Percentiles rank a stretch among this genome's conserved stretches.
phyloP scores from a whole-genome alignment of 805 yeast species.

The Candida nemodendra region DNA sequence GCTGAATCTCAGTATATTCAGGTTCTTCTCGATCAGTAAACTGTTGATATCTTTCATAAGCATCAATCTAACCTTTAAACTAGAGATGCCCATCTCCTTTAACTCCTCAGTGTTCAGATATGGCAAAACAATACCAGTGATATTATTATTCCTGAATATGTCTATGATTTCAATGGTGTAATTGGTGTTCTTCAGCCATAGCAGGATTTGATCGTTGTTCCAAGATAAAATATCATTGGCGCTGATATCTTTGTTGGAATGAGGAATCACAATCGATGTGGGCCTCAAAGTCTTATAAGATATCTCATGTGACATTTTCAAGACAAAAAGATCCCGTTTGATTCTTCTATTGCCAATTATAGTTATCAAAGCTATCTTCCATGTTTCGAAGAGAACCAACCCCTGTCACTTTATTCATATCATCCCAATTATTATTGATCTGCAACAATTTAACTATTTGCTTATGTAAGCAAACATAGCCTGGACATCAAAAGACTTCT shows the following conservation, averaged over 20 bases:
- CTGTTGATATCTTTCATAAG: conserved; percentile 61
- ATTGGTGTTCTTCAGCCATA: conserved; percentile 29
- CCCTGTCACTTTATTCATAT: too few relatives aligned
- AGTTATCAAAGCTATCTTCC: too few relatives aligned
- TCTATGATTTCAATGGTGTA: conserved; percentile 26
- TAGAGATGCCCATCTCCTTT: conserved; percentile 63
- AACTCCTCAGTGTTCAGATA: conserved; percentile 69
- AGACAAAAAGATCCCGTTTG: too few relatives aligned
- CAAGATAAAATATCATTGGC: conserved; percentile 27
- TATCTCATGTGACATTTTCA: conserved; percentile 4
- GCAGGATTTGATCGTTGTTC: conserved; percentile 31
- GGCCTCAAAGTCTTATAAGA: conserved; percentile 14
- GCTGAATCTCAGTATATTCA: conserved; percentile 15
- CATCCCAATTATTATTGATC: too few relatives aligned
- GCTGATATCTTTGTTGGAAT: conserved; percentile 15
- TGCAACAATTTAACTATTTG: too few relatives aligned
- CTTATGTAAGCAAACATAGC: too few relatives aligned
- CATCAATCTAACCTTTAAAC: conserved; percentile 53
- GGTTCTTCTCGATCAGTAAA: conserved; percentile 40
- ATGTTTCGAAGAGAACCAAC: too few relatives aligned
- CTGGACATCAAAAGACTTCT: too few relatives aligned
- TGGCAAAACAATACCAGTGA: conserved; percentile 72
- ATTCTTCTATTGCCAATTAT: too few relatives aligned
- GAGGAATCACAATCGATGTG: conserved; percentile 17
- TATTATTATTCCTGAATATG: conserved; percentile 53